Base-by-base conservation (phyloP, 805 yeast species). In the Pichia phayaonensis region DNA sequence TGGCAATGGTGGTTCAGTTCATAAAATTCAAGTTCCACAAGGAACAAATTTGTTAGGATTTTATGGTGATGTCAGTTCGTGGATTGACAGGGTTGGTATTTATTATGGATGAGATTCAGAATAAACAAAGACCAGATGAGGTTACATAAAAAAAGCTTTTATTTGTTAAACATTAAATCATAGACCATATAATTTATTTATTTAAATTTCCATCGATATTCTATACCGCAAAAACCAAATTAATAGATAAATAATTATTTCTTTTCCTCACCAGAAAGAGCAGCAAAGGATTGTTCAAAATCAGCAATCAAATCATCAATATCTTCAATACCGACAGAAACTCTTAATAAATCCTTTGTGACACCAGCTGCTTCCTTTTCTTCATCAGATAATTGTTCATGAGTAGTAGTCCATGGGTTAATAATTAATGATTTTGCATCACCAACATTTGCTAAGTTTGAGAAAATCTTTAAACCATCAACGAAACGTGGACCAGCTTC, bases 391-490 rank as follows among this genome's bases (percentile, higher is more conserved):
- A 92, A 77, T 73, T 94, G 98, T 67, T 89, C 90, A 71, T 92
- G 99, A 24, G 98, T 92, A 40, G 98, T 94, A 71, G 79, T 89
- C 77, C 84, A 90, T 57, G 99, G 99, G 49, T 97, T 90, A 68
- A 92, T 92, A 52, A 92, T 95, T 65, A 92, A 77, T 43, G 98
- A 88, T 74, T 92, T 94, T 46, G 92, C 83, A 64, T 92, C 99
- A 65, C 99, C 99, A 52, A 92, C 97, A 63, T 92, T 92, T 46
- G 99, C 98, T 65, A 94, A 80, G 73, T 90, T 87, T 31, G 96
- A 84, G 50, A 96, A 95, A 51, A 94, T 71, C 69, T 88, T 80
- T 69, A 94, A 79, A 59, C 71, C 72, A 69, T 90, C 96, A 54
- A 88, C 96, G 54, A 90, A 88, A 59, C 75, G 77, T 49, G 92